phyloP scores from a whole-genome alignment of 1,139 yeast species.

The Diutina siamensis region DNA sequence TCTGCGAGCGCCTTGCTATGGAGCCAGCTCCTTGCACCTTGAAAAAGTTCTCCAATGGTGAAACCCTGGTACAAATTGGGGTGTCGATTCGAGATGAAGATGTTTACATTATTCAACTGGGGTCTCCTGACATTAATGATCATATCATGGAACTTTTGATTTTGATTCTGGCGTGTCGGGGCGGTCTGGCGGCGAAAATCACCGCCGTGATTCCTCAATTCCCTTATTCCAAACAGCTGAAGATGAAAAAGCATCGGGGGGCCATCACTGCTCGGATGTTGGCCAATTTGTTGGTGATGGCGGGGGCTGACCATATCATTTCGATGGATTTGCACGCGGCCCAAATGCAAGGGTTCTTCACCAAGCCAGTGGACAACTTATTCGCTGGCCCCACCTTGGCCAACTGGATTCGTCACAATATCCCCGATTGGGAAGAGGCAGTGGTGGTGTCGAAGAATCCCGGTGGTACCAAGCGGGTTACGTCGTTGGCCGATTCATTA shows the following conservation, averaged over 20 bases:
- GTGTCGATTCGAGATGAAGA: constrained; percentile 93
- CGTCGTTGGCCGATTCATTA: constrained; percentile 90
- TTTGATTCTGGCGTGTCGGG: constrained; percentile 88
- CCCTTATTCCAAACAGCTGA: constrained; percentile 94
- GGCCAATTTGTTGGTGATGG: constrained; percentile 90
- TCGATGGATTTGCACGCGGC: constrained; percentile 98
- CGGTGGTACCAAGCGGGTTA: constrained; percentile 96
- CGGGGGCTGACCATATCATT: constrained; percentile 98
- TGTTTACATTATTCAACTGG: constrained; percentile 90
- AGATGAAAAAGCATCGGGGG: constrained; percentile 97
- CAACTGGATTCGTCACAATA: constrained; percentile 88
- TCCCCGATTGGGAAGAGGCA: constrained; percentile 69
- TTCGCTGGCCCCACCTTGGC: constrained; percentile 97
- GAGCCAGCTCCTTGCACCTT: constrained; percentile 92
- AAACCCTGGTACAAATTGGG: constrained; percentile 92
- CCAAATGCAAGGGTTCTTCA: constrained; percentile 98
- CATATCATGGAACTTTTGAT: constrained; percentile 94
- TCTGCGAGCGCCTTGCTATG: constrained; percentile 84
- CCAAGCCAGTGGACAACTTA: constrained; percentile 92
- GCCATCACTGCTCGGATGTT: constrained; percentile 99
- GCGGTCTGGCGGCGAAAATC: constrained; percentile 93
- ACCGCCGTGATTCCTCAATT: constrained; percentile 97
- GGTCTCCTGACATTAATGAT: constrained; percentile 82
- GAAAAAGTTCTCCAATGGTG: constrained; percentile 91
- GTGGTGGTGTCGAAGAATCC: constrained; percentile 96